Conservation (phyloP, 2,329 filamentous ascomycete genomes). For the Epichloe coenophiala region DNA sequence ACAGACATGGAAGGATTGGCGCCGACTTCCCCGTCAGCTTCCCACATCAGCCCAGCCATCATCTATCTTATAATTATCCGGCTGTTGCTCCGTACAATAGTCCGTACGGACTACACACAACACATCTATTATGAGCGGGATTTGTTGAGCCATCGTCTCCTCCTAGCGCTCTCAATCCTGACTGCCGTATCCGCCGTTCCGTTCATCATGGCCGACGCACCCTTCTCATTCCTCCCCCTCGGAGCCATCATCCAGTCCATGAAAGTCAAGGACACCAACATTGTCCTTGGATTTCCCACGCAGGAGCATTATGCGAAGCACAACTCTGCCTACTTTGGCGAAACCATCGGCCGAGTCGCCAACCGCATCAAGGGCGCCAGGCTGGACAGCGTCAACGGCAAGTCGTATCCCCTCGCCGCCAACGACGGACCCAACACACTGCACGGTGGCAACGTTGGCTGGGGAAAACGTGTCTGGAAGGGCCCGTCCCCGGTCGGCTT, state of each 20-base stretch:
- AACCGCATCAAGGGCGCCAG: slow-evolving; percentile 67
- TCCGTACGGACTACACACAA: neutral
- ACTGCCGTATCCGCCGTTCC: neutral
- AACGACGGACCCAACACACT: slow-evolving; percentile 71
- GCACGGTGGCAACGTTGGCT: slow-evolving; percentile 61
- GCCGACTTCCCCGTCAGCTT: no score
- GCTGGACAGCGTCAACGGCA: slow-evolving; percentile 59
- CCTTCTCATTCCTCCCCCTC: slow-evolving; percentile 56
- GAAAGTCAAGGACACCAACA: slow-evolving; percentile 64
- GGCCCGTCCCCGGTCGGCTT: slow-evolving; percentile 52
- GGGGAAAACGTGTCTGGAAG: slow-evolving; percentile 68
- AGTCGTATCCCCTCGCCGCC: slow-evolving; percentile 53
- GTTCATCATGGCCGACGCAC: slow-evolving; percentile 28
- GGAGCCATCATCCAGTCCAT: slow-evolving; percentile 75
- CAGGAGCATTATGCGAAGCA: slow-evolving; percentile 61
- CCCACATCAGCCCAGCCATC: neutral
- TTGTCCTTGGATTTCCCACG: slow-evolving; percentile 74
- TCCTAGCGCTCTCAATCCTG: neutral
- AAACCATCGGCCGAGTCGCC: slow-evolving; percentile 75
- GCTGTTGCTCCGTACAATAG: no score
- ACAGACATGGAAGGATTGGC: neutral
- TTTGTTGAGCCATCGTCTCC: neutral
- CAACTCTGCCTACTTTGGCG: slow-evolving; percentile 75
- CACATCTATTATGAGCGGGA: no score
- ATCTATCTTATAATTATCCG: no score